Evolutionary conservation across 2,329 filamentous ascomycete species (phyloP).

Genomic region (Clonostachys chloroleuca): DNA sequence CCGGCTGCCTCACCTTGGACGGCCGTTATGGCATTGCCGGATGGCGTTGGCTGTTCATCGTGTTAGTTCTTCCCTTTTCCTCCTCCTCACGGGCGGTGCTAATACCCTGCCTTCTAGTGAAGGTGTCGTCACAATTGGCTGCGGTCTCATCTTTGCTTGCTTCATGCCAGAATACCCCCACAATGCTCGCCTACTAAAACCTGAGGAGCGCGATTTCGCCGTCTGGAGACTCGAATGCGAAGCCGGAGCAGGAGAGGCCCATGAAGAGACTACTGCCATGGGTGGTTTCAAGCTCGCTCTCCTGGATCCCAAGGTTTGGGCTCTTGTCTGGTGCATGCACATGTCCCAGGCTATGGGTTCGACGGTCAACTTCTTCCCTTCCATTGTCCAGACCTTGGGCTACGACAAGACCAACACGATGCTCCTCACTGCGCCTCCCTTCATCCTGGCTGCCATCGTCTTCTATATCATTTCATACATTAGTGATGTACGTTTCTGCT

Average conservation of each 20-base stretch:
- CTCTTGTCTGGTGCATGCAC: conserved; percentile 37
- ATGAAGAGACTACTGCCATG: conserved; percentile 47
- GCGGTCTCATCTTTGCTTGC: conserved; percentile 49
- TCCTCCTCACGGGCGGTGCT: not conserved
- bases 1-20: conserved; percentile 40
- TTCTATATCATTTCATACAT: conserved; percentile 54
- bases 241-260: conserved; percentile 60
- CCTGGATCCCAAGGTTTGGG: conserved; percentile 52
- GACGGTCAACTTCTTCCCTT: conserved; percentile 17
- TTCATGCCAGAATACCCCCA: conserved; percentile 57
- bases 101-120: conserved; percentile 28
- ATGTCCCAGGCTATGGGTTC: conserved; percentile 30
- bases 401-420: conserved; percentile 55
- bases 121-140: conserved; percentile 58
- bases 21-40: conserved; percentile 38
- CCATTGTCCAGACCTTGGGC: conserved; percentile 62
- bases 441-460: conserved; percentile 40
- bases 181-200: conserved; percentile 11
- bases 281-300: conserved; percentile 49
- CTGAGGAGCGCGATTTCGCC: conserved; percentile 44
- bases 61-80: conserved; percentile 8
- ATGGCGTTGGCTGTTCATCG: conserved; percentile 50
- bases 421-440: conserved; percentile 61
- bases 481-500: conserved; percentile 34
- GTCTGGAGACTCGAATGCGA: conserved; percentile 60